Percentiles rank a stretch among this genome's conserved stretches.
Evolutionary conservation across 2,329 filamentous ascomycete species (phyloP).

Genomic region (Cercospora beticola): DNA sequence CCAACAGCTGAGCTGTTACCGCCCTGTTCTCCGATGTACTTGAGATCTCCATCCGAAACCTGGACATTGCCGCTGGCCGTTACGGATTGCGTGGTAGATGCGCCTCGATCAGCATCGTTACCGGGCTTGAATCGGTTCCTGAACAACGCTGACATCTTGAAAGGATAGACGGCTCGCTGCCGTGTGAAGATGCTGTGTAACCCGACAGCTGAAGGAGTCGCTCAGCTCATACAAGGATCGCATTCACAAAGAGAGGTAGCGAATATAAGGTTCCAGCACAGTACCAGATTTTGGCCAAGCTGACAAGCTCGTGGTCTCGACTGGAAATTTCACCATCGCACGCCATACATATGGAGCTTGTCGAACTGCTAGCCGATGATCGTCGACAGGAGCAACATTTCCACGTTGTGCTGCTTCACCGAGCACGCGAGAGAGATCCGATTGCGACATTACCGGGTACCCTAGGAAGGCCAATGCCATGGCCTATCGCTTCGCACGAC

Average conservation of each 20-base stretch:
- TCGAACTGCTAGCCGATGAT: neutral
- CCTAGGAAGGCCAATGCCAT: neutral
- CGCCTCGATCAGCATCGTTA: constrained; percentile 8
- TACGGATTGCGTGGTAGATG: constrained; percentile 16
- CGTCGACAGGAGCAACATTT: neutral
- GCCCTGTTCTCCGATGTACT: constrained; percentile 46
- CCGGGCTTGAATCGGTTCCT: constrained; percentile 17
- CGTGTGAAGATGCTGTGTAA: neutral
- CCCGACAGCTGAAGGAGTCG: neutral
- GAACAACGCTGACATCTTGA: constrained; percentile 17
- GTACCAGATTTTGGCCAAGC: neutral
- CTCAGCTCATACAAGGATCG: neutral
- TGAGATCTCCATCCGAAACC: constrained; percentile 42
- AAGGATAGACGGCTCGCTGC: neutral
- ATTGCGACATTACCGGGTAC: neutral
- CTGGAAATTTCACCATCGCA: constrained; percentile 22
- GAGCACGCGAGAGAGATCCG: neutral
- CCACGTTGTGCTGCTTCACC: neutral
- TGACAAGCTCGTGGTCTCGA: neutral
- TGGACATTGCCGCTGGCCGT: constrained; percentile 16
- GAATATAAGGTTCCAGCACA: constrained; percentile 3
- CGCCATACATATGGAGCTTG: constrained; percentile 12
- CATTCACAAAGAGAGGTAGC: neutral
- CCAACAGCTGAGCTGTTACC: constrained; percentile 53
- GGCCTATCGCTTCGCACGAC: neutral